phyloP scores from a whole-genome alignment of 148 eudicot genomes.

The Cornus controversa region DNA sequence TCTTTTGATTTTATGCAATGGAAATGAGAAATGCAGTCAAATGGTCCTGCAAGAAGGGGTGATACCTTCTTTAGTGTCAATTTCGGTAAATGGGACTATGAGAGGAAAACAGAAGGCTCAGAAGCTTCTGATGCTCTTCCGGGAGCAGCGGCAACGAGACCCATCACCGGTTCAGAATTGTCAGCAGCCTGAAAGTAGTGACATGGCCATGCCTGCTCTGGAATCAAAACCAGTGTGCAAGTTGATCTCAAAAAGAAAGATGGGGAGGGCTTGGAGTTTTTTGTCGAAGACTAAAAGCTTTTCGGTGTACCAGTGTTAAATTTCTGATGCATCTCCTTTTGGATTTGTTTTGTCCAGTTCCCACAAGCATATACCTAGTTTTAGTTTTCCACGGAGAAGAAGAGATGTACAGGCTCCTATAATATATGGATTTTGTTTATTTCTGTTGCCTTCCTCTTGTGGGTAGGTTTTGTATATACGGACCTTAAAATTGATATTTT shows the following conservation, averaged over 20 bases:
- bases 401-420: conserved; percentile 51
- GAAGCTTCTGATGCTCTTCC: conserved; percentile 81
- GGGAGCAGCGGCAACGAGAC: conserved; percentile 86
- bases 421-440: conserved; percentile 18
- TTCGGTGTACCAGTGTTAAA: conserved; percentile 58
- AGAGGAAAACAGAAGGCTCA: conserved; percentile 90
- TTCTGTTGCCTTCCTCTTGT: conserved; percentile 11
- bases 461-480: background rate
- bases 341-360: background rate
- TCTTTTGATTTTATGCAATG: conserved; percentile 66
- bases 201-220: conserved; percentile 5
- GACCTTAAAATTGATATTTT: background rate
- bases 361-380: background rate
- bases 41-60: conserved; percentile 97
- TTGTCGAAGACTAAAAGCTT: conserved; percentile 68
- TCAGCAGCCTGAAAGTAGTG: conserved; percentile 8
- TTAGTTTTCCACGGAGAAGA: conserved; percentile 23
- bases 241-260: conserved; percentile 53
- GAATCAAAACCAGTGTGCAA: conserved; percentile 51
- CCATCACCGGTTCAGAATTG: conserved; percentile 33
- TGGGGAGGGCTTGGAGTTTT: conserved; percentile 60
- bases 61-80: conserved; percentile 80
- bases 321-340: conserved; percentile 27
- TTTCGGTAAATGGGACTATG: conserved; percentile 84
- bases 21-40: conserved; percentile 70